phyloP scores from a whole-genome alignment of 1,139 yeast genomes.

The Lizanozyma gosingica region DNA sequence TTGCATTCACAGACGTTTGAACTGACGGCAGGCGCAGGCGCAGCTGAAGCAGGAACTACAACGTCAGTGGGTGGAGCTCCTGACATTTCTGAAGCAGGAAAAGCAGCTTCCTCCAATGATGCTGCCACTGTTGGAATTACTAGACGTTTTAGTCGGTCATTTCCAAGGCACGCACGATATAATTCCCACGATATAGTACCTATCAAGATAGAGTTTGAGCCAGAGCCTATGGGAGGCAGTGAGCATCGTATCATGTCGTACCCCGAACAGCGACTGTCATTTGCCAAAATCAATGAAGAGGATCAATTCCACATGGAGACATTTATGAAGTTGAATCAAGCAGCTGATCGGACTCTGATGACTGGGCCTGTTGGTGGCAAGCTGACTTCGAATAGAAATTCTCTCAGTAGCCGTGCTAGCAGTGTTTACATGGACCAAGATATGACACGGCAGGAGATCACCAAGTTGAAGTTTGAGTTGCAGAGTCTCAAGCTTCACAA shows the following conservation, averaged over 20 bases:
- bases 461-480: conserved; percentile 44
- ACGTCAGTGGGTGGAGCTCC: conserved; percentile 14
- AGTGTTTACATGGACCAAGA: conserved; percentile 24
- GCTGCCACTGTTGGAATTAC: neutral
- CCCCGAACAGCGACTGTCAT: conserved; percentile 7
- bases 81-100: conserved; percentile 13
- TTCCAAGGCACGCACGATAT: conserved; percentile 30
- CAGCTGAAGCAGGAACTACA: conserved; percentile 11
- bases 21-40: conserved; percentile 7
- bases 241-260: conserved; percentile 1
- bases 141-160: neutral
- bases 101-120: conserved; percentile 16
- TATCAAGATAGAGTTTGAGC: conserved; percentile 38
- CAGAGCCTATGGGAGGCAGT: conserved; percentile 4
- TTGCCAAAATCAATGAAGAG: conserved; percentile 7
- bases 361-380: neutral
- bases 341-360: neutral
- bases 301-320: neutral
- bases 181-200: conserved; percentile 39
- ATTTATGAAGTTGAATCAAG: neutral
- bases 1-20: conserved; percentile 7
- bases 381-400: conserved; percentile 14
- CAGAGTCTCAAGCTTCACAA: conserved; percentile 47
- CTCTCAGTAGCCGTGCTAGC: conserved; percentile 9
- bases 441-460: conserved; percentile 41